These are phyloP conservation scores for Calonectria pseudoreteaudii DNA, from an alignment of 2,329 filamentous ascomycete genomes.

Conservation along the genomic window DNA sequence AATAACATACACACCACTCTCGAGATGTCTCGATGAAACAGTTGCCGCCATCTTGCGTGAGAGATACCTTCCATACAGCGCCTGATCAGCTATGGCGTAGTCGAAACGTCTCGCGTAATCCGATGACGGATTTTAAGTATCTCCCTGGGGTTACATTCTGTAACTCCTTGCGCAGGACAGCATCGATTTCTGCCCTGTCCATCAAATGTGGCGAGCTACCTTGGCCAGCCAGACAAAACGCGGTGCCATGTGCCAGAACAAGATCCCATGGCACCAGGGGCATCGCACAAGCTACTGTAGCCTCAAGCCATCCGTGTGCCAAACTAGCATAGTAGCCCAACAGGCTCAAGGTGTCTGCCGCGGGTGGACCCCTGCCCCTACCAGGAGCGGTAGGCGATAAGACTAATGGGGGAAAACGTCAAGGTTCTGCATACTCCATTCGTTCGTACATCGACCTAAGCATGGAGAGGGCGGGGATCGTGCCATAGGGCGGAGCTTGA, in stretches of 20 bases:
- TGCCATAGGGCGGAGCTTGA: conserved; percentile 42
- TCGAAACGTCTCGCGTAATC: conserved; percentile 8
- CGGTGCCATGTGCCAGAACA: conserved; percentile 38
- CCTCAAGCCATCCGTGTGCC: conserved; percentile 45
- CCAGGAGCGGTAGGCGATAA: conserved; percentile 34
- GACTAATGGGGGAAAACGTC: conserved; percentile 40
- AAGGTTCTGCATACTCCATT: conserved; percentile 38
- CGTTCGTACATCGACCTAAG: conserved; percentile 35
- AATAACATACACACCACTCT: conserved; percentile 14
- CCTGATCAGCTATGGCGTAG: conserved; percentile 1
- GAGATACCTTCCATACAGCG: conserved; percentile 1
- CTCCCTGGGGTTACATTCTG: conserved; percentile 8
- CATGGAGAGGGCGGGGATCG: conserved; percentile 40
- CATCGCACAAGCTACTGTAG: conserved; percentile 32
- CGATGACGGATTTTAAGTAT: not conserved
- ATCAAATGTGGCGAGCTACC: conserved; percentile 32
- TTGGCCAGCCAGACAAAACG: conserved; percentile 29
- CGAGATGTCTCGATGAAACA: conserved; percentile 20
- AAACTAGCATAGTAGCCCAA: conserved; percentile 34
- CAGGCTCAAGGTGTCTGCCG: conserved; percentile 34
- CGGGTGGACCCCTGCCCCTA: conserved; percentile 26
- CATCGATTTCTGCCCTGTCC: conserved; percentile 22
- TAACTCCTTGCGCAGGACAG: conserved; percentile 11
- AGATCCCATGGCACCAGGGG: conserved; percentile 37
- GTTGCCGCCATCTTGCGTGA: conserved; percentile 9